phyloP scores from a whole-genome alignment of 129 eudicot genomes.

The Erigeron canadensis region DNA sequence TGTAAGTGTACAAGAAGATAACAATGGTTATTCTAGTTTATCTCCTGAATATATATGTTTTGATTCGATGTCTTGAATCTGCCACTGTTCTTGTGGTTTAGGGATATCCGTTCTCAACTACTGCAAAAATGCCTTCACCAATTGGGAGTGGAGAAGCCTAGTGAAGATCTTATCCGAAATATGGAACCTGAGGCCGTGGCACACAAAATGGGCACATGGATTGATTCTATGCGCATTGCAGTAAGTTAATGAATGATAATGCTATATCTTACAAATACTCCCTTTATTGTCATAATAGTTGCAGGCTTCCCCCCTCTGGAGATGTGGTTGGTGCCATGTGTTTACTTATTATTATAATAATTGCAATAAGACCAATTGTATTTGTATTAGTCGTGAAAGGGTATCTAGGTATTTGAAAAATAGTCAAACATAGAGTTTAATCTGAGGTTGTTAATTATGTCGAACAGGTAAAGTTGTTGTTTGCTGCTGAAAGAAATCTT shows the following conservation, averaged over 20 bases:
- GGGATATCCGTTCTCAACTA: conserved; percentile 95
- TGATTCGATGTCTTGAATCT: neutral
- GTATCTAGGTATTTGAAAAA: conserved; percentile 1
- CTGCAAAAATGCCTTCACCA: conserved; percentile 89
- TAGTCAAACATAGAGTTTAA: conserved; percentile 14
- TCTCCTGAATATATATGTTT: neutral
- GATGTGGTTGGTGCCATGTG: neutral
- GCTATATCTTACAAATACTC: neutral
- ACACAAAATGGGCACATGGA: conserved; percentile 98
- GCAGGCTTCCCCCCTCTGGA: neutral
- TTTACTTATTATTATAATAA: neutral
- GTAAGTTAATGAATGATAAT: conserved; percentile 41
- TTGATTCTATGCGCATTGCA: conserved; percentile 98
- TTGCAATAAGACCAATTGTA: conserved; percentile 1
- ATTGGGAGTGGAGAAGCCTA: conserved; percentile 93
- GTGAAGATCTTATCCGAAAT: conserved; percentile 95
- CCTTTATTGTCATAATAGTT: neutral
- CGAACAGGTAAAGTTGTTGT: conserved; percentile 86
- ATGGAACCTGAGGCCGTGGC: conserved; percentile 99
- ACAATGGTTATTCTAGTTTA: neutral
- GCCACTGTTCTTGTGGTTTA: conserved; percentile 27
- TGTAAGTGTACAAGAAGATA: neutral
- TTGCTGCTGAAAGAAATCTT: conserved; percentile 92
- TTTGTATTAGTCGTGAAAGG: too few relatives aligned
- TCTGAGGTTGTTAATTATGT: conserved; percentile 22